Evolutionary conservation across 495 filamentous ascomycete species (phyloP), one percentile per base, ranked within the genome.

Genomic region (Glonium stellatum): DNA sequence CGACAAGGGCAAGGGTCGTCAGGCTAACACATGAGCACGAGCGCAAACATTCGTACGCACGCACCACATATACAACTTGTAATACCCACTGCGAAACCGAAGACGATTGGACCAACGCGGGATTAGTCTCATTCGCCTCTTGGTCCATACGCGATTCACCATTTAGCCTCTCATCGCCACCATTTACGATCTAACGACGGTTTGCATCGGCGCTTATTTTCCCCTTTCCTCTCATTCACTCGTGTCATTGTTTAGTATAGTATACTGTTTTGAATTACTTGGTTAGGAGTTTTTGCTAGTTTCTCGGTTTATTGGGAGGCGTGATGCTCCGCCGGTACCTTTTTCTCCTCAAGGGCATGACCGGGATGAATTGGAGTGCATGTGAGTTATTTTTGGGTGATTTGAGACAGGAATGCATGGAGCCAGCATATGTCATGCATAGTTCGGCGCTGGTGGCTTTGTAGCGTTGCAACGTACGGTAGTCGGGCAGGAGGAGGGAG

Each of bases 391-490:
- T 44, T 44, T 44, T 8, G 8, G 18, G 39, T 44, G 39, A 44
- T 44, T 44, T 44, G 39, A 18, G 13, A 44, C 13, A 44, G 39
- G 39, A 44, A 44, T 44, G 39, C 39, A 44, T 44, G 39, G 39
- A 18, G 10, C 13, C 39, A 44, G 18, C 13, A 44, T 15, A 44
- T 44, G 39, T 44, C 39, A 44, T 44, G 39, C 39, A 44, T 44
- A 44, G 13, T 44, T 15, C 39, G 37, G 35, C 39, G 37, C 19
- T 57, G 55, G 55, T 57, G 55, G 55, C 55, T 57, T 59, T 59
- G 56, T 41, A 59, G 39, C 57, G 57, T 59, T 59, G 39, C 57
- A 59, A 44, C 47, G 57, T 47, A 25, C 31, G 55, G 41, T 58
- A 49, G 37, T 12, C 39, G 39, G 36, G 12, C 18, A 44, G 39